A percentile compares a stretch with the other conserved stretches of the same genome.
Evolutionary conservation across 75 land plant species (phyloP).

Genomic region (Sequoia sempervirens): DNA sequence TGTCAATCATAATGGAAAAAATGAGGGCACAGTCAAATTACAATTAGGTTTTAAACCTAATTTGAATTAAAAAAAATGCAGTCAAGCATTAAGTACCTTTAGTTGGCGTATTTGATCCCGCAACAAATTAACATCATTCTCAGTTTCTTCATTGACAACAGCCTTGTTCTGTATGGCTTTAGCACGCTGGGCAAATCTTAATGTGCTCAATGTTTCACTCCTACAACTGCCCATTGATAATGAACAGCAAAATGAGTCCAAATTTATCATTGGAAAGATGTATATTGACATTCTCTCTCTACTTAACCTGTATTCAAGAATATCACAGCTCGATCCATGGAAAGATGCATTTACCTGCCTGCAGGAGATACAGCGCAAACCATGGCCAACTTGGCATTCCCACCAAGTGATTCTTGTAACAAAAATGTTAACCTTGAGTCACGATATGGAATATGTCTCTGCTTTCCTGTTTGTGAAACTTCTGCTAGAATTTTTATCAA

Average conservation of each 20-base stretch:
- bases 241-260: neutral
- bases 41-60: neutral
- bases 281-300: neutral
- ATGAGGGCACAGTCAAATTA: neutral
- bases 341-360: conserved; percentile 28
- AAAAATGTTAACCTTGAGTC: conserved; percentile 63
- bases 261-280: too few species aligned
- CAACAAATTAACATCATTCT: conserved; percentile 69
- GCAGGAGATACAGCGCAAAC: conserved; percentile 60
- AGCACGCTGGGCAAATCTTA: conserved; percentile 65
- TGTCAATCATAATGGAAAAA: conserved; percentile 19
- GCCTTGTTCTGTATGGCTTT: conserved; percentile 53
- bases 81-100: conserved; percentile 40
- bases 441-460: conserved; percentile 36
- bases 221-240: conserved; percentile 29
- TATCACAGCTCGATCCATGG: neutral
- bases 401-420: conserved; percentile 71
- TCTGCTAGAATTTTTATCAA: conserved; percentile 58
- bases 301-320: conserved; percentile 5
- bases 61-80: conserved; percentile 1
- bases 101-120: conserved; percentile 75
- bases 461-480: conserved; percentile 21
- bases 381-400: conserved; percentile 67
- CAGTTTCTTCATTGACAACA: conserved; percentile 70
- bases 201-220: conserved; percentile 58